Evolutionary conservation across 345 rosid genomes (phyloP), one percentile per base, ranked within the genome.

Genomic region (Eucalyptus urophylla): DNA sequence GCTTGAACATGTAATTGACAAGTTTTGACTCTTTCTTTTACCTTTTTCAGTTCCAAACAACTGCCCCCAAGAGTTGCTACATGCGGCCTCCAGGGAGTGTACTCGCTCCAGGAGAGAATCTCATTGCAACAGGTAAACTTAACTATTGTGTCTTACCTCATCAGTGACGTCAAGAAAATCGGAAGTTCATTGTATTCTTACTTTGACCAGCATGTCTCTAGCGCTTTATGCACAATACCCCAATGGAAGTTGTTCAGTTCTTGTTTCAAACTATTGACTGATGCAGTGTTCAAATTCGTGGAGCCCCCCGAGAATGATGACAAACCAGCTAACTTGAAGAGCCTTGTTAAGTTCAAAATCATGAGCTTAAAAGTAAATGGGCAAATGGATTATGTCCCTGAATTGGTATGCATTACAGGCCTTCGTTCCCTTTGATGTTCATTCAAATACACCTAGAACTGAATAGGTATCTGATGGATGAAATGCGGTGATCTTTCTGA

Each of bases 1-100:
- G 47, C 29, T 76, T 40, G 85, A 76, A 40, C 47, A 11, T 40
- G 85, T 76, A 76, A 76, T 37, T 40, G 47, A 76, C 29, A 40
- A 40, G 85, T 76, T 40, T 76, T 14, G 27, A 76, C 47, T 37
- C 85, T 88, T 76, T 86, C 65, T 29, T 81, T 44, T 90, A 16
- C 7, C 43, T 80, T 80, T 80, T 90, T 49, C 87, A 96, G 98
- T 96, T 96, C 92, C 98, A 96, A 93, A 96, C 98, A 19, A 96
- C 98, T 88, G 96, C 94, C 49, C 98, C 98, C 33, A 96, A 96
- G 92, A 96, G 97, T 89, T 95, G 97, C 88, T 95, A 93, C 91
- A 96, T 96, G 98, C 95, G 98, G 47, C 97, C 97, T 80, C 97
- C 97, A 3, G 98, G 97, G 58, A 95, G 93, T 47, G 92, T 94